Evolutionary conservation across 768 basidiomycete genomes (phyloP), one percentile per base, ranked within the genome.

Genomic region (Suillus fuscotomentosus): DNA sequence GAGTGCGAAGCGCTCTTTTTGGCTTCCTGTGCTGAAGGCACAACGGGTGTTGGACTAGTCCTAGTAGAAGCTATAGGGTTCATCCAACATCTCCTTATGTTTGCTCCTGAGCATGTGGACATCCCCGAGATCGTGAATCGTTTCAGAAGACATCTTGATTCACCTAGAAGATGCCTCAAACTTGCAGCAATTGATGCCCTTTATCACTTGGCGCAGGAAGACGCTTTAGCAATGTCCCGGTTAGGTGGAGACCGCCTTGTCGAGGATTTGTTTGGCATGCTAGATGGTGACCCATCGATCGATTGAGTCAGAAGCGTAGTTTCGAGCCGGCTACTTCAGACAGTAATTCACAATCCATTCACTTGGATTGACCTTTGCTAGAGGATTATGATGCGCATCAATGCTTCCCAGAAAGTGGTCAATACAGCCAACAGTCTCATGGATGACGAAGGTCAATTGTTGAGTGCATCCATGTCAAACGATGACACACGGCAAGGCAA

Each of bases 321-420:
- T 69, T 81, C 86, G 13, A 94, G 91, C 68, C 99, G 97, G 97
- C 81, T 99, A 7, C 87, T 91, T 67, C 97, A 99, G 75, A 99
- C 97, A 0, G 96, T 94, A 1, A 83, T 92, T 22, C 86, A 92
- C 63, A 93, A 95, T 66, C 97, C 97, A 0, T 95, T 92, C 0
- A 97, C 96, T 1, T 99, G 97, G 97, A 97, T 99, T 63, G 95
- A 96, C 72, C 83, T 99, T 1, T 99, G 97, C 70, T 96, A 98
- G 75, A 83, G 95, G 31, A 99, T 99, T 72, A 98, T 99, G 95
- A 89, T 93, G 7, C 84, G 93, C 11, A 96, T 95, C 11, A 95
- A 94, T 5, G 93, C 92, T 1, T 88, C 90, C 3, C 92, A 91
- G 70, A 89, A 88, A 70, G 86, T 85, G 15, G 83, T 84, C 1